Evolutionary conservation across 495 filamentous ascomycete genomes (phyloP).

Genomic region (Penicillium odoratum): DNA sequence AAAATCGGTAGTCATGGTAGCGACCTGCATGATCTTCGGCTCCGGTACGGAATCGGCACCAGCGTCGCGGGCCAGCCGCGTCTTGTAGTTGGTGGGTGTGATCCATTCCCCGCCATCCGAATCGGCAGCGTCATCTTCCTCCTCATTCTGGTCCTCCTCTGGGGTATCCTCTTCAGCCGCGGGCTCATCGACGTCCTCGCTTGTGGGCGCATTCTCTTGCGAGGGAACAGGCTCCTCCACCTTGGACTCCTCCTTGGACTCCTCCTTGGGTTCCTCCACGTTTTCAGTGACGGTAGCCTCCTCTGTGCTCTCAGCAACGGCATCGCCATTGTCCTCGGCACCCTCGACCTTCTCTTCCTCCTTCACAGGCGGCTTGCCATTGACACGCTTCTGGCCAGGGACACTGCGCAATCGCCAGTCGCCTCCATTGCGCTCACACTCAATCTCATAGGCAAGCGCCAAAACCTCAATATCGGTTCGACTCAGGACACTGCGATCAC

Average conservation of each 20-base stretch:
- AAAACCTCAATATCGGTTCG: constrained; percentile 84
- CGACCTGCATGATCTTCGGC: constrained; percentile 70
- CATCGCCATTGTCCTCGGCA: constrained; percentile 27
- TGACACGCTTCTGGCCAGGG: constrained; percentile 73
- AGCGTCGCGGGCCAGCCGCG: constrained; percentile 67
- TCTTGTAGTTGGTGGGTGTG: constrained; percentile 87
- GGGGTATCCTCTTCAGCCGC: constrained; percentile 8
- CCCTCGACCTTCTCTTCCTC: constrained; percentile 30
- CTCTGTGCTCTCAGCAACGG: constrained; percentile 31
- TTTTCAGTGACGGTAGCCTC: constrained; percentile 25
- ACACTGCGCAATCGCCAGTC: constrained; percentile 77
- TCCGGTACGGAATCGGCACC: constrained; percentile 45
- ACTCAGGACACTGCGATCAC: constrained; percentile 84
- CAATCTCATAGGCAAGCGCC: constrained; percentile 88
- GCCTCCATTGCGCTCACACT: constrained; percentile 79
- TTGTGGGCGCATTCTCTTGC: constrained; percentile 9
- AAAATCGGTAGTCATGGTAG: constrained; percentile 89
- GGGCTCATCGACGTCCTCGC: constrained; percentile 6
- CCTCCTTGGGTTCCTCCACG: constrained; percentile 16
- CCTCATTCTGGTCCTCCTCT: constrained; percentile 34
- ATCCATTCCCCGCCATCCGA: constrained; percentile 87
- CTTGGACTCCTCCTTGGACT: constrained; percentile 18
- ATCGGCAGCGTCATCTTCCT: constrained; percentile 51
- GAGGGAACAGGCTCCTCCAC: constrained; percentile 16
- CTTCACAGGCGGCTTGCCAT: constrained; percentile 63